Evolutionary conservation across 192 early-diverging fungal species (phyloP), one percentile per base, ranked within the genome.

Genomic region (Pecoramyces ruminantium): DNA sequence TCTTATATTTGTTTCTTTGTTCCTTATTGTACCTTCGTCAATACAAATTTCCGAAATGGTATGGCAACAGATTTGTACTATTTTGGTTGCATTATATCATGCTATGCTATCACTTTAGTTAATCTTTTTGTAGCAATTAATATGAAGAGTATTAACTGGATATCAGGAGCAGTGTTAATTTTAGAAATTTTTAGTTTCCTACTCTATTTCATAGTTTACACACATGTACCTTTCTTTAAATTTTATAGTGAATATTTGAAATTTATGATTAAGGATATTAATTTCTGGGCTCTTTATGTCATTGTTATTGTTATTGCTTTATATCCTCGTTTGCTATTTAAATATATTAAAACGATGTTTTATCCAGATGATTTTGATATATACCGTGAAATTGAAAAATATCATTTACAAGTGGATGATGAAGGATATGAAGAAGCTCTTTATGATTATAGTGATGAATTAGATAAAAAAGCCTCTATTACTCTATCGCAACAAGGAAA

Each of bases 71-170:
- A 92, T 38, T 82, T 86, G 29, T 87, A 91, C n/a, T 92, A 93
- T 40, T 87, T 97, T 82, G 93, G 94, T 51, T 94, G 93, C 0
- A 87, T 92, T 9, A 92, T 96, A 5, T 93, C 95, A 4, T 87
- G 94, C 25, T 86, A 90, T 1, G 92, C 91, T n/a, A 93, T 99
- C 77, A 86, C 95, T 11, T 89, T 92, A 21, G 95, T 94, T 80
- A 98, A 95, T 84, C 81, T 95, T 29, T 92, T 91, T 81, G 88
- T 93, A 28, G 92, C 87, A 21, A 85, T 95, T 78, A 93, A 93
- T 83, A 90, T 93, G 2, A 93, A 91, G 81, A 90, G 92, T 84
- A 97, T 96, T 96, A 94, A 93, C 28, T 96, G 90, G 89, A 81
- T 94, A 38, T 93, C 91, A 79, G 88, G 88, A 27, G 84, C 88